A percentile compares a stretch with the other conserved stretches of the same genome.
phyloP scores from a whole-genome alignment of 2,329 filamentous ascomycete genomes.

The Colletotrichum eremochloae region DNA sequence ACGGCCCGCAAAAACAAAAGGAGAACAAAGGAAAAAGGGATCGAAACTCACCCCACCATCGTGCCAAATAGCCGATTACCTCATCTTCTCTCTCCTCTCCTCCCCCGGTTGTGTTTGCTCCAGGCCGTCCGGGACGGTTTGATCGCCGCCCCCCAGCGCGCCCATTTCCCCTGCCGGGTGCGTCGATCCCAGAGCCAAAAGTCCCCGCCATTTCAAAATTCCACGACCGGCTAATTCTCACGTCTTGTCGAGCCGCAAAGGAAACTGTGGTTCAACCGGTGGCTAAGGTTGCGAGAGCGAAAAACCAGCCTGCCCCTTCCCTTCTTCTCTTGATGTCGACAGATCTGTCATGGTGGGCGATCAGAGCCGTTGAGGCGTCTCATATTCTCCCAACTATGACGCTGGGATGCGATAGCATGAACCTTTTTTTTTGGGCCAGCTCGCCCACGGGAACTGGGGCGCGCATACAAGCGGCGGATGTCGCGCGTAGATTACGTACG shows the following conservation, averaged over 20 bases:
- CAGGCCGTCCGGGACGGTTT: conserved; percentile 39
- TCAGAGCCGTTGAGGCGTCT: conserved; percentile 19
- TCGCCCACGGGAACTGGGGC: neutral
- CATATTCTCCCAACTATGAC: neutral
- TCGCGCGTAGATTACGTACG: conserved; percentile 3
- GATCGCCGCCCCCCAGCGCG: conserved; percentile 30
- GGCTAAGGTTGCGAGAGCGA: neutral
- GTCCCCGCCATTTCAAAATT: neutral
- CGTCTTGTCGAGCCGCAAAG: neutral
- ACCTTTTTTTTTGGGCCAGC: neutral
- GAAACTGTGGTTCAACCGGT: conserved; percentile 9
- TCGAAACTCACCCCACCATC: conserved; percentile 7
- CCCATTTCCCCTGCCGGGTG: conserved; percentile 28
- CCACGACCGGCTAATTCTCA: neutral
- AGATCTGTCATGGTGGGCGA: conserved; percentile 19
- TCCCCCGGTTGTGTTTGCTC: conserved; percentile 24
- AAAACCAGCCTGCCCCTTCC: neutral
- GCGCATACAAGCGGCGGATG: neutral
- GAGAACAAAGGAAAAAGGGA: neutral
- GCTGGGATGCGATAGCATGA: conserved; percentile 6
- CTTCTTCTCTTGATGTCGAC: neutral
- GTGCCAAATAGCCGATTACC: conserved; percentile 27
- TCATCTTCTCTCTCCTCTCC: conserved; percentile 3
- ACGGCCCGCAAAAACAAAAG: conserved; percentile 13
- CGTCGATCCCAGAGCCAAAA: conserved; percentile 24